Evolutionary conservation across 1,284 basidiomycete species (phyloP).

Genomic region (Microbotryum lychnidis-dioicae): DNA sequence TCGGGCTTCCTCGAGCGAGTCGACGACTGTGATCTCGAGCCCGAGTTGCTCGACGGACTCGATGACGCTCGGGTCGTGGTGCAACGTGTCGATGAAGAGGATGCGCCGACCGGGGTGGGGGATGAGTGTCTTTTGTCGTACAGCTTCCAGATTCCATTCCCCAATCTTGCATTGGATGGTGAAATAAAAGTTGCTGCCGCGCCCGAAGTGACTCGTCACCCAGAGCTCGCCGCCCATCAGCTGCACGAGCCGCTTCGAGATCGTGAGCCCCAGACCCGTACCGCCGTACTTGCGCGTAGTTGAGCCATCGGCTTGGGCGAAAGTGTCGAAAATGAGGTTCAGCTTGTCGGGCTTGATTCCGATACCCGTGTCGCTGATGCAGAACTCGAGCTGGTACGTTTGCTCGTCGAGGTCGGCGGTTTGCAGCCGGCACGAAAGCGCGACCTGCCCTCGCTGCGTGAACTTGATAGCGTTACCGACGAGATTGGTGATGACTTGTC

Average conservation of each 20-base stretch:
- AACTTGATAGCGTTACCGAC: constrained; percentile 96
- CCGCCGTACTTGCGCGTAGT: constrained; percentile 80
- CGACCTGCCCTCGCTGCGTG: constrained; percentile 85
- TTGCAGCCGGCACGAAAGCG: constrained; percentile 73
- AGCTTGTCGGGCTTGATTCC: constrained; percentile 99
- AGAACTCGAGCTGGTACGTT: constrained; percentile 87
- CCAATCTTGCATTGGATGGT: constrained; percentile 60
- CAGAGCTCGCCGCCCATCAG: constrained; percentile 99
- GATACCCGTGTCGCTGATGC: constrained; percentile 95
- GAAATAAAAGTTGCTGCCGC: constrained; percentile 96
- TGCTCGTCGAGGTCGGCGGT: constrained; percentile 56
- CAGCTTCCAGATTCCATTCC: constrained; percentile 33
- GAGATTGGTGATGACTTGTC: constrained; percentile 89
- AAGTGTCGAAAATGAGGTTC: constrained; percentile 98
- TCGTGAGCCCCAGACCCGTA: constrained; percentile 79
- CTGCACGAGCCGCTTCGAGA: constrained; percentile 72
- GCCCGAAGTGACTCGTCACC: constrained; percentile 83
- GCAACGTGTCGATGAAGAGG: constrained; percentile 80
- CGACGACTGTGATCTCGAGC: constrained; percentile 70
- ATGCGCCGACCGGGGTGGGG: constrained; percentile 52
- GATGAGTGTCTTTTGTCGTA: constrained; percentile 34
- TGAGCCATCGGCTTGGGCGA: constrained; percentile 87
- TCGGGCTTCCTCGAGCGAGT: constrained; percentile 63
- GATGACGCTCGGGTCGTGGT: constrained; percentile 68
- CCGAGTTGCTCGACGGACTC: constrained; percentile 71